Percentiles rank a stretch among this genome's conserved stretches.
These are phyloP conservation scores for Glycine soja DNA, from an alignment of 306 rosid genomes.

Conservation along the genomic window DNA sequence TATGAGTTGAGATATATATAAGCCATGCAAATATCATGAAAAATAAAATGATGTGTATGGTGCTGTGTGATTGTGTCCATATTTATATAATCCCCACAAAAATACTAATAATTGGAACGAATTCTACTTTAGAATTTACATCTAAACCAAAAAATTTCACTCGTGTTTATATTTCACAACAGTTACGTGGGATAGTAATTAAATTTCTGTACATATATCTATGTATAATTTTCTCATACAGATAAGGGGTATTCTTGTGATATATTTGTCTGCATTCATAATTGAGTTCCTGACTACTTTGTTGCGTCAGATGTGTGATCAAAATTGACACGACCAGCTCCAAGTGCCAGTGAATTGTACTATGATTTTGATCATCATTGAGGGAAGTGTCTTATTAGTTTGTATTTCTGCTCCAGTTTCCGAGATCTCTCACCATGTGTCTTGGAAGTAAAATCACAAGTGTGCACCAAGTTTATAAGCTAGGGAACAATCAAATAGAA, in stretches of 20 bases:
- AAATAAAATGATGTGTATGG: too few species aligned
- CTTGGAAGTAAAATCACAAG: slow-evolving; percentile 21
- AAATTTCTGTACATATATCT: too few species aligned
- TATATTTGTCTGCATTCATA: neutral
- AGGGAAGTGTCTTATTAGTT: slow-evolving; percentile 25
- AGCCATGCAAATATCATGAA: too few species aligned
- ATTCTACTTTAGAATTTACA: neutral
- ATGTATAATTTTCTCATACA: too few species aligned
- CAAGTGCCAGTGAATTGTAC: slow-evolving; percentile 26
- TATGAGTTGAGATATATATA: too few species aligned
- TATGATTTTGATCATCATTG: slow-evolving; percentile 25
- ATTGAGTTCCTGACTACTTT: slow-evolving; percentile 25
- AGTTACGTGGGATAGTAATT: neutral
- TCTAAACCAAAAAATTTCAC: neutral
- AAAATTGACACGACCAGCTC: slow-evolving; percentile 38
- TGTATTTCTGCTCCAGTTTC: slow-evolving; percentile 32
- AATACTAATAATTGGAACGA: neutral
- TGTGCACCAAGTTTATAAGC: too few species aligned
- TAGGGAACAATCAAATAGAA: too few species aligned
- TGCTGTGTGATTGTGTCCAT: neutral
- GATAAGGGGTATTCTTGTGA: neutral
- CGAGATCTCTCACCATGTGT: neutral
- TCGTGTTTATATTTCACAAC: too few species aligned
- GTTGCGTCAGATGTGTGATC: slow-evolving; percentile 38
- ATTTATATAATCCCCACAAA: neutral